Conservation (phyloP, 768 basidiomycete species). For the Phlebiopsis flavidoalba region DNA sequence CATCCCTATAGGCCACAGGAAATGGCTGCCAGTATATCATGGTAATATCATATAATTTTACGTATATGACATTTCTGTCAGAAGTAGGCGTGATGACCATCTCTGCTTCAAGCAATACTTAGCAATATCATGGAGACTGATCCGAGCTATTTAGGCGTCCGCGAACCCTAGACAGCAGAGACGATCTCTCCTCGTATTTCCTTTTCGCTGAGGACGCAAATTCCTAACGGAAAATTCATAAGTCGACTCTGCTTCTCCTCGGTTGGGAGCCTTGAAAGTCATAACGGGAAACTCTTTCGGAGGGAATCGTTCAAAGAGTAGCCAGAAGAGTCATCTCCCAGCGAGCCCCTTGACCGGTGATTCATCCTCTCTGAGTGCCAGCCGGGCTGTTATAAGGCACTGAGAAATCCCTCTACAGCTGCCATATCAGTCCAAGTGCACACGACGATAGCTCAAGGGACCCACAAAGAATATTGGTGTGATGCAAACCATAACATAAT, state of each 20-base stretch:
- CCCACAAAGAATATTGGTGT: constrained; percentile 19
- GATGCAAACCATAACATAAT: constrained; percentile 16
- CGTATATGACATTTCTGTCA: too few species aligned
- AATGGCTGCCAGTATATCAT: too few species aligned
- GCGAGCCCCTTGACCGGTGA: too few species aligned
- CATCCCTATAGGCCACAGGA: neutral
- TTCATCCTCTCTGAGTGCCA: neutral
- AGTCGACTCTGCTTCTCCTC: neutral
- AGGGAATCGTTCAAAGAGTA: neutral
- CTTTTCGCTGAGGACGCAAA: neutral
- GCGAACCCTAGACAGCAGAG: too few species aligned
- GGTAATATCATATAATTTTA: too few species aligned
- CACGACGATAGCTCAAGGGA: neutral
- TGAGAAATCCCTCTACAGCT: constrained; percentile 21
- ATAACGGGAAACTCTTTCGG: neutral
- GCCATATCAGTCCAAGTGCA: neutral
- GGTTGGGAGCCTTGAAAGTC: neutral
- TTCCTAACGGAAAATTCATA: neutral
- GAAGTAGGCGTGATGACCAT: too few species aligned
- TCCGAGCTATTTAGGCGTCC: too few species aligned
- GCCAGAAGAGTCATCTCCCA: neutral
- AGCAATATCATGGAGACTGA: too few species aligned
- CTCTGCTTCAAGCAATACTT: too few species aligned
- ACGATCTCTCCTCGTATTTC: neutral
- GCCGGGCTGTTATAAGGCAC: constrained; percentile 20